Evolutionary conservation across 139 green algal genomes (phyloP).

Genomic region (Closterium sp.): DNA sequence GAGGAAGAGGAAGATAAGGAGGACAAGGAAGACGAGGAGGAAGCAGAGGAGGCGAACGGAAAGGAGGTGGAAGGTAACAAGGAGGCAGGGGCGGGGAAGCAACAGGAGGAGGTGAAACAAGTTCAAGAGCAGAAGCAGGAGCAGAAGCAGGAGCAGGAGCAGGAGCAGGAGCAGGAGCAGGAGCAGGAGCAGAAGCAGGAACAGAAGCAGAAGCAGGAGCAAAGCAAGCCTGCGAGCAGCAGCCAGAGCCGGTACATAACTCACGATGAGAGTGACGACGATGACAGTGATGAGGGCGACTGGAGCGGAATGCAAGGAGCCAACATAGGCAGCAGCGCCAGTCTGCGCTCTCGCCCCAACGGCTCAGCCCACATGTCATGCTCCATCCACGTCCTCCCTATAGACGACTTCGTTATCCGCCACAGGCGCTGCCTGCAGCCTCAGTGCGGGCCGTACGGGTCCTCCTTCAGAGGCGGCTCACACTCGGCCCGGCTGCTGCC

Average conservation of each 20-base stretch:
- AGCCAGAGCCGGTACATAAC: not conserved
- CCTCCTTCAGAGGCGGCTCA: not conserved
- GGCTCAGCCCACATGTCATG: not conserved
- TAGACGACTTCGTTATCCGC: not conserved
- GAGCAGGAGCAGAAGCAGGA: no score
- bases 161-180: not conserved
- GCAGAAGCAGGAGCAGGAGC: not conserved
- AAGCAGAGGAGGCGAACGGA: not conserved
- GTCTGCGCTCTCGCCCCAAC: not conserved
- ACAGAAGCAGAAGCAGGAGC: not conserved
- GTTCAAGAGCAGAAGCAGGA: no score
- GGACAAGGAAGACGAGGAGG: not conserved
- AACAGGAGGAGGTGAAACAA: not conserved
- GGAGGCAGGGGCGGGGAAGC: no score
- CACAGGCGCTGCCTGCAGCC: not conserved
- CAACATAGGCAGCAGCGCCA: not conserved
- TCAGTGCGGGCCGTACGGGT: not conserved
- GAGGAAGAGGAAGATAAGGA: not conserved
- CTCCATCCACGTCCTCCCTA: not conserved
- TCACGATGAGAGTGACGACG: not conserved
- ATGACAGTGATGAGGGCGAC: not conserved
- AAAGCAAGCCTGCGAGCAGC: not conserved
- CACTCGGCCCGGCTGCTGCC: not conserved
- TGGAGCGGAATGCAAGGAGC: not conserved
- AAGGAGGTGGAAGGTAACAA: not conserved